A percentile compares a stretch with the other conserved stretches of the same genome.
Conservation (phyloP, 306 rosid species). For the Luffa aegyptiaca region DNA sequence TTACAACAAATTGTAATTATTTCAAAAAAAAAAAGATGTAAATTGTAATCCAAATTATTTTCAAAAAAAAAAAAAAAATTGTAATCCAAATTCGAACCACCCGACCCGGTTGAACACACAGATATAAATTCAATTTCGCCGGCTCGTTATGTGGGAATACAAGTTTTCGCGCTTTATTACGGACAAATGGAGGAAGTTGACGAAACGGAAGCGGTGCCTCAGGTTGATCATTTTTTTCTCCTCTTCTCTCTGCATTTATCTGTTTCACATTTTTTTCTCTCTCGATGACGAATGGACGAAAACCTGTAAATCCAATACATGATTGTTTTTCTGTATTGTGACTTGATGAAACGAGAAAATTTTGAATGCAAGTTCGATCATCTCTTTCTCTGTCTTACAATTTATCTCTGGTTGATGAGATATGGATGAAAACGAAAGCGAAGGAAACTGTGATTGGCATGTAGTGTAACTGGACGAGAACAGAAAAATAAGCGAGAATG, state of each 20-base stretch:
- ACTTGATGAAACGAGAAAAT: not conserved
- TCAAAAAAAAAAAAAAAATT: no score
- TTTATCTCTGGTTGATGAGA: not conserved
- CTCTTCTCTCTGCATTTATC: not conserved
- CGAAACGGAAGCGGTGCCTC: conserved; percentile 72
- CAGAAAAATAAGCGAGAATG: not conserved
- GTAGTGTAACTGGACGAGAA: not conserved
- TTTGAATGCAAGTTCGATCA: not conserved
- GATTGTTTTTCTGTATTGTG: not conserved
- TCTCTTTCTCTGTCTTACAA: not conserved
- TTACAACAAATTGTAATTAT: no score
- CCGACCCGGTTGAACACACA: not conserved
- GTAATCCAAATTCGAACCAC: not conserved
- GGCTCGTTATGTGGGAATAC: not conserved
- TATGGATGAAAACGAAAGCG: not conserved
- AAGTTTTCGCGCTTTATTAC: not conserved
- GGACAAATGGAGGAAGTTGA: conserved; percentile 68
- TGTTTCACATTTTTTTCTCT: not conserved
- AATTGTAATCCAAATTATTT: no score
- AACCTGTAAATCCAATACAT: not conserved
- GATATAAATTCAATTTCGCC: not conserved
- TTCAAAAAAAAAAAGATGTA: no score
- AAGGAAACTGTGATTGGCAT: not conserved
- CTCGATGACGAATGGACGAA: not conserved
- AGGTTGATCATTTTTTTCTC: conserved; percentile 32